A percentile compares a stretch with the other conserved stretches of the same genome.
Conservation (phyloP, 495 filamentous ascomycete genomes). For the Letharia columbiana region DNA sequence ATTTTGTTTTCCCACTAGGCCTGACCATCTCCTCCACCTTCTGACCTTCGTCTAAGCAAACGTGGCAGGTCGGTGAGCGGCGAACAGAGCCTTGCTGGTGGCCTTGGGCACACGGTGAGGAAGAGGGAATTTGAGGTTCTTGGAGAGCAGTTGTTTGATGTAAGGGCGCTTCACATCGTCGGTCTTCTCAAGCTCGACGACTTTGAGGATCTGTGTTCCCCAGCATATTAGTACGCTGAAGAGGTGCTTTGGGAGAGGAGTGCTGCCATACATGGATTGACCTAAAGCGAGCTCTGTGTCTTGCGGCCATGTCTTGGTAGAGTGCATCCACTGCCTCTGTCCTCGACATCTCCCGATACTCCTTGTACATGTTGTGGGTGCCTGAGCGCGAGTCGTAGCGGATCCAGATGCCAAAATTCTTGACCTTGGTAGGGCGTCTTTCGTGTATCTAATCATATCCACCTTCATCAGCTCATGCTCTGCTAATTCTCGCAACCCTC, state of each 20-base stretch:
- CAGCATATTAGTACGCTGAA: neutral
- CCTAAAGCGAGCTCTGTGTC: slow-evolving; percentile 94
- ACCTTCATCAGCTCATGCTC: neutral
- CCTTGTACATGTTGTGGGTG: slow-evolving; percentile 99
- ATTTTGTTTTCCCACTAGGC: neutral
- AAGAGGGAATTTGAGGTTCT: slow-evolving; percentile 95
- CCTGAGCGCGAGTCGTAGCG: slow-evolving; percentile 99
- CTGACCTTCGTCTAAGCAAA: slow-evolving; percentile 48
- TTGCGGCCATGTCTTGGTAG: slow-evolving; percentile 99
- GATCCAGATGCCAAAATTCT: slow-evolving; percentile 99
- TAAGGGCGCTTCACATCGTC: slow-evolving; percentile 93
- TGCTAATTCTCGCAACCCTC: neutral
- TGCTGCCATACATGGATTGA: slow-evolving; percentile 78
- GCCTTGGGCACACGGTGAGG: slow-evolving; percentile 85
- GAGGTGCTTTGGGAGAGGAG: neutral
- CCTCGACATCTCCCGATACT: slow-evolving; percentile 97
- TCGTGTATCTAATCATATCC: slow-evolving; percentile 66
- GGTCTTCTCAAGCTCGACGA: slow-evolving; percentile 89
- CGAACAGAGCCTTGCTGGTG: slow-evolving; percentile 77
- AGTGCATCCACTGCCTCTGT: slow-evolving; percentile 90
- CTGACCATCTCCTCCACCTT: neutral
- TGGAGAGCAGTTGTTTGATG: slow-evolving; percentile 94
- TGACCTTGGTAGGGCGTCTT: slow-evolving; percentile 97
- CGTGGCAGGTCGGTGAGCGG: slow-evolving; percentile 82
- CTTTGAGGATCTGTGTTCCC: slow-evolving; percentile 75